Evolutionary conservation across 768 basidiomycete species (phyloP).

Genomic region (Panus rudis): DNA sequence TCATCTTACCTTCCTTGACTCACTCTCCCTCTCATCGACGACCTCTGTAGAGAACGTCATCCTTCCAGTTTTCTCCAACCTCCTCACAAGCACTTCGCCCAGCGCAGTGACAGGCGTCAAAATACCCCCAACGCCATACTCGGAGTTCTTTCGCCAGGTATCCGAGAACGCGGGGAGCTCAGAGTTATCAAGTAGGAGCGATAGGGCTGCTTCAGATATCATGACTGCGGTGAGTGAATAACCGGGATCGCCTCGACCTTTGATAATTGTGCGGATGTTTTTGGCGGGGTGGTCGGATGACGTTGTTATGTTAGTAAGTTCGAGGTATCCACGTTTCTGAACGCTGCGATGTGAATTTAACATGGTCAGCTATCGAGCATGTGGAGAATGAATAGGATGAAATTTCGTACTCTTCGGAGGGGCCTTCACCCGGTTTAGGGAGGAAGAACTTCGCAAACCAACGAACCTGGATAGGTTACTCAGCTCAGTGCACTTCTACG

Average conservation of each 20-base stretch:
- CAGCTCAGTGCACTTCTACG: too few species aligned
- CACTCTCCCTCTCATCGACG: too few species aligned
- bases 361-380: too few species aligned
- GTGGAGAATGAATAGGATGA: background rate
- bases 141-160: too few species aligned
- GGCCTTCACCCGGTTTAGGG: too few species aligned
- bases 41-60: conserved; percentile 53
- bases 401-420: conserved; percentile 57
- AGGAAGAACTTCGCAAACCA: too few species aligned
- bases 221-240: conserved; percentile 48
- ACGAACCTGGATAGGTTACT: too few species aligned
- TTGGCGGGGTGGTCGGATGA: conserved; percentile 33
- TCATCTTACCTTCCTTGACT: too few species aligned
- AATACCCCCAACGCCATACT: conserved; percentile 54
- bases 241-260: conserved; percentile 71
- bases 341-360: conserved; percentile 33
- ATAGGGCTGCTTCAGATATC: conserved; percentile 74
- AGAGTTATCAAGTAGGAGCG: conserved; percentile 50
- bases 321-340: conserved; percentile 53
- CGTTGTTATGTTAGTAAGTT: conserved; percentile 60
- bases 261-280: conserved; percentile 54
- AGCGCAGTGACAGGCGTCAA: conserved; percentile 81
- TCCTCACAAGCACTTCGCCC: conserved; percentile 65
- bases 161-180: too few species aligned
- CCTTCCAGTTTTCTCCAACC: conserved; percentile 51